These are phyloP conservation scores for Saccharum spontaneum DNA, from an alignment of 176 grass and related monocot species.

Conservation along the genomic window DNA sequence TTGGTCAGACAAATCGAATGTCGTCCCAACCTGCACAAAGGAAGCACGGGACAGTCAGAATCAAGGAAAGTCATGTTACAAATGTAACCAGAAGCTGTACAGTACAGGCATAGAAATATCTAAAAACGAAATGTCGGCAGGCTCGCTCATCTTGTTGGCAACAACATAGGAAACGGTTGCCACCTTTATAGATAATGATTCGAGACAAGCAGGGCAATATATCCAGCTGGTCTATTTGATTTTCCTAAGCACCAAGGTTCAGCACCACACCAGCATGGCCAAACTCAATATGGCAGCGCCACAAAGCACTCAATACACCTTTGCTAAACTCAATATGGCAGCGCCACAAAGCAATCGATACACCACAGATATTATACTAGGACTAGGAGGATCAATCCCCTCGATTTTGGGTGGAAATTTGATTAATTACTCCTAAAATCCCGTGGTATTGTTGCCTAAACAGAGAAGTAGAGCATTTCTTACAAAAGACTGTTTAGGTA, in stretches of 20 bases:
- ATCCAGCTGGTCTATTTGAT: background rate
- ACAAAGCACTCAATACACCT: background rate
- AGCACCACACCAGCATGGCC: background rate
- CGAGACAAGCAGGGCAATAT: background rate
- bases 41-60: background rate
- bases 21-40: conserved; percentile 51
- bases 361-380: background rate
- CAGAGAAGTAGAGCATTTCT: background rate
- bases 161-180: background rate
- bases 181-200: background rate
- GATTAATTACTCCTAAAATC: background rate
- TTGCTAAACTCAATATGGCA: background rate
- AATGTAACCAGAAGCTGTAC: background rate
- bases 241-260: background rate
- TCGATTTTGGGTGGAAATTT: background rate
- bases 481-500: background rate
- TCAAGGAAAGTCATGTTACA: background rate
- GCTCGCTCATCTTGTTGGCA: background rate
- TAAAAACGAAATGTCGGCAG: background rate
- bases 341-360: too few relatives aligned
- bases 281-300: background rate
- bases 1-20: conserved; percentile 67
- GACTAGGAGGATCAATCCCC: background rate
- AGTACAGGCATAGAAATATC: background rate
- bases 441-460: background rate